Evolutionary conservation across 768 basidiomycete genomes (phyloP).

Genomic region (Crepidotus variabilis): DNA sequence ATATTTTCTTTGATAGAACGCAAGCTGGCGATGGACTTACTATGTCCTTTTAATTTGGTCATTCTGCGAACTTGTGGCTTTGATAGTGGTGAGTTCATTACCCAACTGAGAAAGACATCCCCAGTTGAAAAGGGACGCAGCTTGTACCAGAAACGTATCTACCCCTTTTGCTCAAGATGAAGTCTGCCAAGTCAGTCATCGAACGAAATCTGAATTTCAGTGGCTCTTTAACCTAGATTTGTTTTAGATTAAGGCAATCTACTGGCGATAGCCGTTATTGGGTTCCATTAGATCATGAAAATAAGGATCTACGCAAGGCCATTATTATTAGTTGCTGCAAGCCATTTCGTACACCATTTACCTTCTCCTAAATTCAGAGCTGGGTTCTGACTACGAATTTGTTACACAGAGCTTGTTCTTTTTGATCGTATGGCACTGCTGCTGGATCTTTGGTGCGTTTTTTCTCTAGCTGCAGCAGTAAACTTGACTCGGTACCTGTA

Average conservation of each 20-base stretch:
- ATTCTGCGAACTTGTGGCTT: constrained; percentile 43
- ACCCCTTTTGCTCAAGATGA: constrained; percentile 56
- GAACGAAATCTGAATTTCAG: not conserved
- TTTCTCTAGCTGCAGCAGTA: not conserved
- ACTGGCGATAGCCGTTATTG: constrained; percentile 53
- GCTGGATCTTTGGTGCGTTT: constrained; percentile 61
- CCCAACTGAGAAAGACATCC: not conserved
- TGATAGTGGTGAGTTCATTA: constrained; percentile 43
- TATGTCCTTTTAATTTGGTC: constrained; percentile 69
- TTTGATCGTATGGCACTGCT: constrained; percentile 76
- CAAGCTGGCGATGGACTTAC: constrained; percentile 77
- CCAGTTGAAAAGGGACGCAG: constrained; percentile 24
- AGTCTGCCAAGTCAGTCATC: constrained; percentile 46
- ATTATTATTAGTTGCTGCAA: constrained; percentile 59
- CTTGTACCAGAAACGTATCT: constrained; percentile 71
- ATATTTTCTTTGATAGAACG: constrained; percentile 33
- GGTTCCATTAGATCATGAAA: constrained; percentile 54
- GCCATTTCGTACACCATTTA: constrained; percentile 60
- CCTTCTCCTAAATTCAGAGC: not conserved
- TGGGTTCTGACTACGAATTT: not conserved
- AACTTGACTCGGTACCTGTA: constrained; percentile 25
- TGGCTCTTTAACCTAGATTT: not conserved
- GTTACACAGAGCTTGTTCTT: constrained; percentile 49
- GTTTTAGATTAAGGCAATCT: constrained; percentile 44
- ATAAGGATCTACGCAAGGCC: constrained; percentile 40